Percentiles rank a stretch among this genome's conserved stretches.
These are phyloP conservation scores for Pichia sporocuriosa DNA, from an alignment of 805 yeast species.

Conservation along the genomic window DNA sequence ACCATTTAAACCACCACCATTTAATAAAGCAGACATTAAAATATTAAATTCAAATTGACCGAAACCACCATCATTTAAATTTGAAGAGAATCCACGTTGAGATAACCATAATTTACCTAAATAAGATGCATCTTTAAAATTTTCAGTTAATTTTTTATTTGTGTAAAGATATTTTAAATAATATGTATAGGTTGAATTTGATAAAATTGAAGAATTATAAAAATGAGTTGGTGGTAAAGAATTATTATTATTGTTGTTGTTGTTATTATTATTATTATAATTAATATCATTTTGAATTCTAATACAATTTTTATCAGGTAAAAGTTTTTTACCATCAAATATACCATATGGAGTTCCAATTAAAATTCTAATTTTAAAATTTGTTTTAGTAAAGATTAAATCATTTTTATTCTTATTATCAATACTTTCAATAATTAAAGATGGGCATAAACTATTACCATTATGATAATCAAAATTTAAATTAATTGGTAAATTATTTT, in stretches of 20 bases:
- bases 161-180: conserved; percentile 72
- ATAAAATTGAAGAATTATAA: conserved; percentile 74
- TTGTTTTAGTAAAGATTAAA: conserved; percentile 53
- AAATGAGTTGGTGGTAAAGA: conserved; percentile 80
- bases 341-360: conserved; percentile 65
- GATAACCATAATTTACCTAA: conserved; percentile 85
- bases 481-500: conserved; percentile 54
- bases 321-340: conserved; percentile 69
- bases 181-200: conserved; percentile 61
- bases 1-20: conserved; percentile 76
- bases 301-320: conserved; percentile 76
- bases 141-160: conserved; percentile 66
- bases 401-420: conserved; percentile 43
- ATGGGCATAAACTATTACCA: conserved; percentile 73
- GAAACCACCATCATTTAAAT: conserved; percentile 64
- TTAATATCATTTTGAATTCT: conserved; percentile 59
- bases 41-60: conserved; percentile 88
- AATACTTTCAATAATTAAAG: conserved; percentile 51
- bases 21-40: conserved; percentile 70
- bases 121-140: conserved; percentile 80
- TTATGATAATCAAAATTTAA: conserved; percentile 59
- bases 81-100: conserved; percentile 74
- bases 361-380: conserved; percentile 63
- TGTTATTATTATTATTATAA: too few relatives aligned
- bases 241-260: too few relatives aligned